These are phyloP conservation scores for Polygonum maritimum DNA, from an alignment of 148 eudicot genomes.

Conservation along the genomic window DNA sequence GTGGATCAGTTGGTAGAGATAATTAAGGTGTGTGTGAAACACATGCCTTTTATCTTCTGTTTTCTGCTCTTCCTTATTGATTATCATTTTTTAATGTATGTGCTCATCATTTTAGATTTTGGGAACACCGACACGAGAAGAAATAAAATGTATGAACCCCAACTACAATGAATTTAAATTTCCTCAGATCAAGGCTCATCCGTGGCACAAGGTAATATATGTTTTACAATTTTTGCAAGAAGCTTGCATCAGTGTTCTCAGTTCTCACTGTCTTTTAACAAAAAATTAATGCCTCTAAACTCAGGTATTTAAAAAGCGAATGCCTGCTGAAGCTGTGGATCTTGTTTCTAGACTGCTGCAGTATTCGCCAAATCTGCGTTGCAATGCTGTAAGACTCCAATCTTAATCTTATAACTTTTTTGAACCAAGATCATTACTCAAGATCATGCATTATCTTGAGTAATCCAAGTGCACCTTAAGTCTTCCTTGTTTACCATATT, in stretches of 20 bases:
- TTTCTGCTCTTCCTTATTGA: background rate
- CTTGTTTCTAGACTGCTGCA: conserved; percentile 16
- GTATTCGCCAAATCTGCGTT: conserved; percentile 12
- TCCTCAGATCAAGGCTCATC: conserved; percentile 19
- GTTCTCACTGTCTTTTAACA: background rate
- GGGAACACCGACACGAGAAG: conserved; percentile 19
- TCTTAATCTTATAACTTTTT: no score
- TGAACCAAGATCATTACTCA: no score
- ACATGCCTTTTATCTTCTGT: background rate
- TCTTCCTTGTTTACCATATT: no score
- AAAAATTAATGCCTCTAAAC: background rate
- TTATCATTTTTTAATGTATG: background rate
- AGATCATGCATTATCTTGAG: no score
- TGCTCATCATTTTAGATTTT: conserved; percentile 8
- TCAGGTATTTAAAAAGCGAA: conserved; percentile 14
- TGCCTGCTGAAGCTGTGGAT: conserved; percentile 15
- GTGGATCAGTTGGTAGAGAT: conserved; percentile 96
- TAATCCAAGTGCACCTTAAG: no score
- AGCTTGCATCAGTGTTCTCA: background rate
- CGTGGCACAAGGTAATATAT: conserved; percentile 19
- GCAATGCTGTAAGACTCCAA: conserved; percentile 12
- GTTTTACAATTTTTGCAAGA: background rate
- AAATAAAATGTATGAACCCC: conserved; percentile 20
- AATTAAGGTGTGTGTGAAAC: conserved; percentile 50
- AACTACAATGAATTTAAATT: conserved; percentile 18